These are phyloP conservation scores for Acmispon strigosus DNA, from an alignment of 306 rosid genomes.

Conservation along the genomic window DNA sequence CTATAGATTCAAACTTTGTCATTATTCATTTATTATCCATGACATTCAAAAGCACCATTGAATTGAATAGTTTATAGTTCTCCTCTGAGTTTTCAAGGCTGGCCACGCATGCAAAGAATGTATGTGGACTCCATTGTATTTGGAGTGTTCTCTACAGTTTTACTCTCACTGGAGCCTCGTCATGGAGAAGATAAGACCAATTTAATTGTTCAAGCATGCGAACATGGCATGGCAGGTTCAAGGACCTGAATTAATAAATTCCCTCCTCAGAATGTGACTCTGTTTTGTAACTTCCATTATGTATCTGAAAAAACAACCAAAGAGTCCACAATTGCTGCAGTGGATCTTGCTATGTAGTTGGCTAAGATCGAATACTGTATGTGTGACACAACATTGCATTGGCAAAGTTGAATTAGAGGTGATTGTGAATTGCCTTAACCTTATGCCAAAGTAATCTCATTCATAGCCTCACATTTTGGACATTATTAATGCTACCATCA, in stretches of 20 bases:
- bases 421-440: slow-evolving; percentile 37
- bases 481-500: slow-evolving; percentile 18
- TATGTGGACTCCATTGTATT: slow-evolving; percentile 9
- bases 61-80: neutral
- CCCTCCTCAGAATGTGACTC: slow-evolving; percentile 14
- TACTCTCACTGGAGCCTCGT: neutral
- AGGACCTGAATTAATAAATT: slow-evolving; percentile 18
- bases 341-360: neutral
- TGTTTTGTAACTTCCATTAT: neutral
- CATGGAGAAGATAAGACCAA: slow-evolving; percentile 21
- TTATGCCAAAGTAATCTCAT: slow-evolving; percentile 31
- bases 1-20: neutral
- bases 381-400: neutral
- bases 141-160: neutral
- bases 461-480: neutral
- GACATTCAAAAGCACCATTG: neutral
- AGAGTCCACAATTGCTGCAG: slow-evolving; percentile 15
- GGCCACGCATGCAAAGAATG: neutral
- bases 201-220: neutral
- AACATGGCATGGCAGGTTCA: slow-evolving; percentile 18
- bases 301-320: neutral
- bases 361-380: neutral
- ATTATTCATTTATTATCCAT: neutral
- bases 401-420: slow-evolving; percentile 18
- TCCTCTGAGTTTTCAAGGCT: neutral